phyloP scores from a whole-genome alignment of 140 eudicot species.

The Ambrosia hybrid region DNA sequence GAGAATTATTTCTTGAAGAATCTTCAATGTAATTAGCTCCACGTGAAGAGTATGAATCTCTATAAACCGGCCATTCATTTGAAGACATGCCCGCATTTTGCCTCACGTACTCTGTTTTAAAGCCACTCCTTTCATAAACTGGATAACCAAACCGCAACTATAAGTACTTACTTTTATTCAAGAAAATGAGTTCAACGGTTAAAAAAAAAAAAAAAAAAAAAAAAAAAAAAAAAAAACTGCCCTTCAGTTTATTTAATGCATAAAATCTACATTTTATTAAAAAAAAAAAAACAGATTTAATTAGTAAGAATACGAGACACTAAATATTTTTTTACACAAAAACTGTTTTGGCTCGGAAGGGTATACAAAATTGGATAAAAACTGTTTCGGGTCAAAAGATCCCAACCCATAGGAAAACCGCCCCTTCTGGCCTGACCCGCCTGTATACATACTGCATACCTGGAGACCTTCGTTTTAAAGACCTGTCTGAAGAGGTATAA shows the following conservation, averaged over 20 bases:
- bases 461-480: conserved; percentile 43
- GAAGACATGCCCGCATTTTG: conserved; percentile 34
- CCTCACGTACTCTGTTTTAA: conserved; percentile 34
- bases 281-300: too few species aligned
- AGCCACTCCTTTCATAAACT: conserved; percentile 44
- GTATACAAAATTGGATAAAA: not conserved
- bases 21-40: conserved; percentile 41
- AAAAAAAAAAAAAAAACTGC: too few species aligned
- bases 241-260: not conserved
- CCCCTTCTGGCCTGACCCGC: not conserved
- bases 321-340: not conserved
- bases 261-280: not conserved
- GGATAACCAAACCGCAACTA: conserved; percentile 4
- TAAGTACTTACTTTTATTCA: not conserved
- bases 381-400: not conserved
- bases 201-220: too few species aligned
- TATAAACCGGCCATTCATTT: conserved; percentile 32
- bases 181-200: too few species aligned
- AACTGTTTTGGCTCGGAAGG: not conserved
- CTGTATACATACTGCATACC: conserved; percentile 20
- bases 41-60: conserved; percentile 46
- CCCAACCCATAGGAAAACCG: not conserved
- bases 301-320: not conserved
- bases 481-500: conserved; percentile 36
- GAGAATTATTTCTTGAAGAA: conserved; percentile 39